These are phyloP conservation scores for Clitoria ternatea DNA, from an alignment of 306 rosid species.

Conservation along the genomic window DNA sequence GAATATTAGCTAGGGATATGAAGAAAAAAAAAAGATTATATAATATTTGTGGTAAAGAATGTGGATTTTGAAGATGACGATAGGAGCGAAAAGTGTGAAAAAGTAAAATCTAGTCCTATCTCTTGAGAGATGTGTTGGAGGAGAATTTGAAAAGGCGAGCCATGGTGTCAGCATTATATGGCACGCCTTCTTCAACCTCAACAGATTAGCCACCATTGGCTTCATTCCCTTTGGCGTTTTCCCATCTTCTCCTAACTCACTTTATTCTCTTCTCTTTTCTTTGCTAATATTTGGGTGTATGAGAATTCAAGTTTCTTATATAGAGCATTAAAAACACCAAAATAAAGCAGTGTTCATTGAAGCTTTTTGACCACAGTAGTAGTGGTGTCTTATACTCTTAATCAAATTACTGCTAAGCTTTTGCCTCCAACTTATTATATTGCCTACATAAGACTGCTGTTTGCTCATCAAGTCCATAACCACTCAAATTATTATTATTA, in stretches of 20 bases:
- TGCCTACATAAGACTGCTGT: conserved; percentile 32
- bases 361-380: conserved; percentile 61
- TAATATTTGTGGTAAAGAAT: not conserved
- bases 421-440: conserved; percentile 49
- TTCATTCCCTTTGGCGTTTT: conserved; percentile 57
- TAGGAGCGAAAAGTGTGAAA: conserved; percentile 49
- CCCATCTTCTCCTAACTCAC: conserved; percentile 38
- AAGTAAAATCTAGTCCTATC: conserved; percentile 70
- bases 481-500: too few relatives aligned
- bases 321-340: conserved; percentile 22
- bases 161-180: conserved; percentile 58
- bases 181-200: conserved; percentile 61
- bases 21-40: not conserved
- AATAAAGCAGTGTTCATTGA: conserved; percentile 32
- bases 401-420: conserved; percentile 41
- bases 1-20: too few relatives aligned
- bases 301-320: not conserved
- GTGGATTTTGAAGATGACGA: conserved; percentile 34
- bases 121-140: conserved; percentile 64
- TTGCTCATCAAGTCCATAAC: conserved; percentile 31
- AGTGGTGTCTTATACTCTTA: conserved; percentile 46
- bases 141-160: conserved; percentile 77
- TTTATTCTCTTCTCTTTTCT: conserved; percentile 25
- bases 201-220: conserved; percentile 9
- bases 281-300: too few relatives aligned